Evolutionary conservation across 78 protist genomes (phyloP).

Genomic region (Dictyostelium citrinum): DNA sequence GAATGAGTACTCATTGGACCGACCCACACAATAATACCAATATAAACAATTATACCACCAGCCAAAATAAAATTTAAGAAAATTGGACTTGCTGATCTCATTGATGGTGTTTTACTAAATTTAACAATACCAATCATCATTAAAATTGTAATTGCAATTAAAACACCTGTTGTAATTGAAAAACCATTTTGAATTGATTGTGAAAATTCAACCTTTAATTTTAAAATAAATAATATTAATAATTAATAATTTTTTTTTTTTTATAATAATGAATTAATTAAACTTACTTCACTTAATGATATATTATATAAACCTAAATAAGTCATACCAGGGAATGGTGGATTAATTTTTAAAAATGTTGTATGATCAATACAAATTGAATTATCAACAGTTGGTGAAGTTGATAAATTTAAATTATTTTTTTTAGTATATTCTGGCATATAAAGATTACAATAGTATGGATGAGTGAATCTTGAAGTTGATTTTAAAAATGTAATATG

Average conservation of each 20-base stretch:
- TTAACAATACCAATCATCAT: neutral
- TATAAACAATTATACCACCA: constrained; percentile 16
- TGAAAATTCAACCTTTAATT: neutral
- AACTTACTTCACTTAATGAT: neutral
- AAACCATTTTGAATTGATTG: neutral
- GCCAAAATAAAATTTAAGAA: neutral
- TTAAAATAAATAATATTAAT: neutral
- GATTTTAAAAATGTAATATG: neutral
- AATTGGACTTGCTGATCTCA: constrained; percentile 52
- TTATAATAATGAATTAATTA: neutral
- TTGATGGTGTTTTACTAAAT: constrained; percentile 7
- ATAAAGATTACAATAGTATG: constrained; percentile 7
- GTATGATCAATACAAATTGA: neutral
- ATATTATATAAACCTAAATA: constrained; percentile 14
- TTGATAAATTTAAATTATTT: neutral
- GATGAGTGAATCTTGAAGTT: neutral
- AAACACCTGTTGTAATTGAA: neutral
- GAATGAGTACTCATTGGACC: neutral
- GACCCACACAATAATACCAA: constrained; percentile 12
- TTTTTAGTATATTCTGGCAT: neutral
- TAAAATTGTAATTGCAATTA: neutral
- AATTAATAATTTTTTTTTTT: neutral
- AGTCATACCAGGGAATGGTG: constrained; percentile 30
- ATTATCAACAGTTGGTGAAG: neutral
- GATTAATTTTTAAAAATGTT: neutral